Base-by-base conservation (phyloP, 306 rosid species). In the Crotalaria pallida region DNA sequence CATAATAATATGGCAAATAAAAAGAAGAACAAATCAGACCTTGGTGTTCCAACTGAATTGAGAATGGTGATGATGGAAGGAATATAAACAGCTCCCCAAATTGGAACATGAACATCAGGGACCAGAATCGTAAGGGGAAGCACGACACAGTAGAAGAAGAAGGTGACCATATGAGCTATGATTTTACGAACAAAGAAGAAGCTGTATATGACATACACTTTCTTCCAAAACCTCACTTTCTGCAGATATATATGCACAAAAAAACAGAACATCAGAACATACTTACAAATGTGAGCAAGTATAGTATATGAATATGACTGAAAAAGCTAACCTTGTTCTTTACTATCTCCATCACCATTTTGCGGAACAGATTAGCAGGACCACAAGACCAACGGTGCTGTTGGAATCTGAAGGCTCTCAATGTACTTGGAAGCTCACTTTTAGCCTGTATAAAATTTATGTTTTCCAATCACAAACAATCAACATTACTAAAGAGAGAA, bases 321-420 rank as follows among this genome's bases (percentile, higher is more conserved):
- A 33, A 41, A 56, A 56, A 16, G 33, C 74, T 13, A 16, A 93
- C 98, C 99, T 95, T 91, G 77, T 88, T 95, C 79, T 69, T 80
- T 43, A 89, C 69, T 13, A 91, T 95, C 68, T 95, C 99, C 96
- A 89, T 87, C 51, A 82, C 96, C 99, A 95, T 95, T 82, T 95
- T 95, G 80, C 99, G 85, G 74, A 95, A 95, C 19, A 95, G 86
- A 84, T 95, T 95, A 11, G 99, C 97, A 55, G 99, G 99, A 62
- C 99, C 99, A 67, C 99, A 95, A 2, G 99, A 95, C 99, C 99
- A 95, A 17, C 99, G 36, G 49, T 95, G 99, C 84, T 95, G 99
- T 84, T 95, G 99, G 81, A 89, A 95, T 24, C 97, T 88, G 84
- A 95, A 91, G 65, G 99, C 99, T n/a, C 90, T 91, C 80, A 95